Evolutionary conservation across 2,329 filamentous ascomycete genomes (phyloP).

Genomic region (Aspergillus candidus): DNA sequence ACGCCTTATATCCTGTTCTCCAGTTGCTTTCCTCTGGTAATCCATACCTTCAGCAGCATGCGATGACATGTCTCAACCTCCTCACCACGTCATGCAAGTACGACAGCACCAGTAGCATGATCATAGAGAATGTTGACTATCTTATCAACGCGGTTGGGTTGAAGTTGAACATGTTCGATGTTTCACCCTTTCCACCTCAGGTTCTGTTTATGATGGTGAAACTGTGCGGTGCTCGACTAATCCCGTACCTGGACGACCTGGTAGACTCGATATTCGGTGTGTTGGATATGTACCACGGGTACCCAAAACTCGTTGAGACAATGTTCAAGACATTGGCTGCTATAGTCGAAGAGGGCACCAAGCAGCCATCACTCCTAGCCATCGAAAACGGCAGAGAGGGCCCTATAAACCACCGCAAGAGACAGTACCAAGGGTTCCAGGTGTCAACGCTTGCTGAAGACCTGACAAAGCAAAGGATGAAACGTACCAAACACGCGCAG

Average conservation of each 20-base stretch:
- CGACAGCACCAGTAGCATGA: slow-evolving; percentile 63
- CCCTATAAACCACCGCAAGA: slow-evolving; percentile 23
- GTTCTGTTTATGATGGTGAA: slow-evolving; percentile 92
- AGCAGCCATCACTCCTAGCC: slow-evolving; percentile 44
- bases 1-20: slow-evolving; percentile 84
- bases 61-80: slow-evolving; percentile 74
- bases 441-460: slow-evolving; percentile 30
- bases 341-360: slow-evolving; percentile 75
- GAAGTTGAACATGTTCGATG: slow-evolving; percentile 83
- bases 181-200: slow-evolving; percentile 83
- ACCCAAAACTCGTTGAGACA: slow-evolving; percentile 75
- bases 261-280: slow-evolving; percentile 87
- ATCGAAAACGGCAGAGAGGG: slow-evolving; percentile 31
- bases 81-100: slow-evolving; percentile 75
- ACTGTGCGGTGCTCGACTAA: slow-evolving; percentile 70
- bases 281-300: slow-evolving; percentile 92
- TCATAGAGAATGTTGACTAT: slow-evolving; percentile 91
- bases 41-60: slow-evolving; percentile 65
- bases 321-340: slow-evolving; percentile 78
- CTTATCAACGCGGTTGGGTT: slow-evolving; percentile 89
- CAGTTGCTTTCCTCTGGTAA: slow-evolving; percentile 74
- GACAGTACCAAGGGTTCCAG: slow-evolving; percentile 23
- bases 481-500: slow-evolving; percentile 19
- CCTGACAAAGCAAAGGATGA: slow-evolving; percentile 29
- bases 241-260: slow-evolving; percentile 88